Evolutionary conservation across 2,329 filamentous ascomycete genomes (phyloP), one percentile per base, ranked within the genome.

Genomic region (Aspergillus thermomutatus): DNA sequence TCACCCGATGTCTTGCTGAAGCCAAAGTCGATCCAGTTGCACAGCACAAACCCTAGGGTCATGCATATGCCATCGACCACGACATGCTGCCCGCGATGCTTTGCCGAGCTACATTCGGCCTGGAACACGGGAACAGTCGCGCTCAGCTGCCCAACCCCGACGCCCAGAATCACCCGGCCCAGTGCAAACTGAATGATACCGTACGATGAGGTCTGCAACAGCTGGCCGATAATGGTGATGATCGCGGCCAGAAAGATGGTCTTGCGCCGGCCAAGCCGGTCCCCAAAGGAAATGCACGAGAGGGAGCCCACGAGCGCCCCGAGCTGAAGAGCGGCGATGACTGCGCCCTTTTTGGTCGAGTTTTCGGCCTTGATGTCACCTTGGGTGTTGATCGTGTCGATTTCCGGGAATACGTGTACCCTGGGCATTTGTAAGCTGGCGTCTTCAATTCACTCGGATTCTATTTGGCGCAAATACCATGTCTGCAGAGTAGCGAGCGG

Each of bases 111-210:
- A 17, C 56, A 62, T 52, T 66, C 63, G 0, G 64, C 57, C 50
- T 79, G 77, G 77, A 77, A 80, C 3, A 77, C 74, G 0, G 77
- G 77, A 0, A 79, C 76, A 3, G 74, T 79, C 40, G 71, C 75
- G 31, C 68, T 74, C n/a, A 77, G 68, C 57, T 69, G 72, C 48
- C 77, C 79, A 14, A 79, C 70, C 7, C 79, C 79, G 27, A 74
- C 60, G 11, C 78, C 79, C 5, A 77, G 66, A 47, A 81, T 71
- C 48, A 80, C 68, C 45, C 79, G 71, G 0, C 78, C 78, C 27
- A 80, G 69, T 11, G 77, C 72, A 60, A 82, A 77, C 54, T 82
- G 79, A 4, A 71, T 69, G 49, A 80, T 68, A n/a, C 69, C 58
- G 59, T 77, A 80, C n/a, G 76, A 72, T 2, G 76, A 75, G 56